These are phyloP conservation scores for Anethum foeniculum DNA, from an alignment of 140 eudicot genomes.

Conservation along the genomic window DNA sequence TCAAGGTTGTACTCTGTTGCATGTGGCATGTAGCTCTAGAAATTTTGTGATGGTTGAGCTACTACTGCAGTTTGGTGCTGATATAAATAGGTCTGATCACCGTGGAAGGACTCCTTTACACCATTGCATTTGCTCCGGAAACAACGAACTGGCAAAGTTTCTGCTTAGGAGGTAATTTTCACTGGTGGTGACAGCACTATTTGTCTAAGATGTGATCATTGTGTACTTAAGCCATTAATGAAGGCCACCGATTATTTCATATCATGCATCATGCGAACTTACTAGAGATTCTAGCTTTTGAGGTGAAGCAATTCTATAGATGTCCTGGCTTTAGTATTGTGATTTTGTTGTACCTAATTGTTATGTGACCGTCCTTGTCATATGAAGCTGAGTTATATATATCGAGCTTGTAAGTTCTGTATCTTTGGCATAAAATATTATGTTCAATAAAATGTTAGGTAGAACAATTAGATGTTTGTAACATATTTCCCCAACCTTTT, in stretches of 20 bases:
- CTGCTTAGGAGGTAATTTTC: constrained; percentile 72
- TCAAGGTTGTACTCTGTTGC: constrained; percentile 76
- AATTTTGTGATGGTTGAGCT: constrained; percentile 77
- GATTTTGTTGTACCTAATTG: neutral
- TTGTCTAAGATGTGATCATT: neutral
- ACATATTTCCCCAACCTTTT: neutral
- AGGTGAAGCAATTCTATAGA: neutral
- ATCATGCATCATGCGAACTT: neutral
- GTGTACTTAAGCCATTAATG: neutral
- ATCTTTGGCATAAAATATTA: neutral
- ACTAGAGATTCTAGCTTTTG: neutral
- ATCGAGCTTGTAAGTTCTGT: neutral
- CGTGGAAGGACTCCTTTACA: constrained; percentile 91
- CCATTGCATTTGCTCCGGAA: constrained; percentile 63
- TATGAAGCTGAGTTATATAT: neutral
- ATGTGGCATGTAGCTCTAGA: constrained; percentile 66
- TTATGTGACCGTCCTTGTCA: neutral
- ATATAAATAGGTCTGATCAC: constrained; percentile 67
- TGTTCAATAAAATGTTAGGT: neutral
- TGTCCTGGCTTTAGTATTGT: neutral
- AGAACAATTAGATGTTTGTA: neutral
- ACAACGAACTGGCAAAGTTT: constrained; percentile 72
- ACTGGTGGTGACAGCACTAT: neutral
- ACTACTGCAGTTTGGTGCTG: constrained; percentile 84
- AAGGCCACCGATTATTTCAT: neutral